Base-by-base conservation (phyloP, 176 grass and related monocot species). In the Cenchrus fungigraminus region DNA sequence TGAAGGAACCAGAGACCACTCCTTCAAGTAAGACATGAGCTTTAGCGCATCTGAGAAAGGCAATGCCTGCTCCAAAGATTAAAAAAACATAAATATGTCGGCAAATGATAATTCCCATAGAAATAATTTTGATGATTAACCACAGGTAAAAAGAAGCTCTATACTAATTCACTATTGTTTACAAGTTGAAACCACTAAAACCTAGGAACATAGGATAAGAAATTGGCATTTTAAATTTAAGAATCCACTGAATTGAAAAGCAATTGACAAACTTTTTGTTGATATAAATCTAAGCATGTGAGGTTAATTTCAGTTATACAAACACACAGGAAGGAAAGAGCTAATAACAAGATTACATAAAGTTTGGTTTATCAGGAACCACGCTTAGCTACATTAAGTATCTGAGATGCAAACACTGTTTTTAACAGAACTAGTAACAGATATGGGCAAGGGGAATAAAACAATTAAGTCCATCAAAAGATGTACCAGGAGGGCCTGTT, bases 31-130 rank as follows among this genome's bases (percentile, higher is more conserved):
- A 89, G 91, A 88, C 89, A 98, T 93, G 65, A 98, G 89, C 83
- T 98, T 98, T 73, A 95, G 84, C 62, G 93, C 87, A 78, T 98
- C 96, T 43, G 96, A 98, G 83, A 98, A 98, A 20, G 96, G 93
- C 74, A 98, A 84, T 31, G 96, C 89, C 96, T 98, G 87, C 57
- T 73, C 80, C 45, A 84, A 53, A 63, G 17, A 52, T 4, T 46
- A 46, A 9, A 71, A 65, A 80, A 64, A 80, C 2, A 85, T 34
- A 20, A 62, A 81, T 50, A 70, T 76, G 70, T 82, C 61, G 4
- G n/a, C 61, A 90, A 32, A 71, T 63, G 14, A 64, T 79, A 74
- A 63, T 58, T 17, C 9, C 9, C 6, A 46, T 20, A 59, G 67
- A 65, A 53, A 56, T 8, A 45, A 56, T 59, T 42, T 58, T 62